Base-by-base conservation (phyloP, 371 early-diverging fungal species). In the Mucor piriformis region DNA sequence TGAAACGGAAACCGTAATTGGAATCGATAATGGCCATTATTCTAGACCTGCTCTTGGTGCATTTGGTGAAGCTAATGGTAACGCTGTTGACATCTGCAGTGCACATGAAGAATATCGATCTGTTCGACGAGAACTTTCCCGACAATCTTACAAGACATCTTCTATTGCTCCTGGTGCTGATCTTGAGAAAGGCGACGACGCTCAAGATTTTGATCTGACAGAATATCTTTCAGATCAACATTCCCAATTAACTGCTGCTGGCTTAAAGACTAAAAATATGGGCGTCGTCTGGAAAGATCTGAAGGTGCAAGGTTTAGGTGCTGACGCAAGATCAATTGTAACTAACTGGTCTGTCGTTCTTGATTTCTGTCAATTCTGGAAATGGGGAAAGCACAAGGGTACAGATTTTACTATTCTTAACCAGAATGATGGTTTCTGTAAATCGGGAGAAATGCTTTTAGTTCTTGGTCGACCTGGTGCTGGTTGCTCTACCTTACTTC, bases 391-490 rank as follows among this genome's bases (percentile, higher is more conserved):
- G 34, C 38, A 69, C 53, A 66, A 57, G 27, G 69, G 65, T 25
- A 33, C 55, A 3, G 40, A 32, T 35, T 42, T 50, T 16, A 66
- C 67, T 0, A 84, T 90, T 42, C 69, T 88, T 3, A 62, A 82
- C 24, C 66, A 77, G 21, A 68, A 82, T 54, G 76, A 80, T 23
- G 90, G 90, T 10, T 85, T 78, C 46, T 81, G 82, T 24, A 71
- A 74, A 18, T 82, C 83, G 11, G 88, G 90, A 18, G 89, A 90
- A 64, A 88, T 90, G 89, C 62, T 90, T 23, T 63, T 90, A 10
- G 88, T 88, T 2, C 77, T 90, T 12, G 90, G 90, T 2, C 82
- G 86, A 16, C 90, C 90, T 10, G 89, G 87, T 25, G 73, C 88
- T 3, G 90, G 90, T 43, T 87, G 88, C 57, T 84, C 87, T 6